Evolutionary conservation across 1,284 basidiomycete genomes (phyloP), one percentile per base, ranked within the genome.

Genomic region (Schizophyllum commune): DNA sequence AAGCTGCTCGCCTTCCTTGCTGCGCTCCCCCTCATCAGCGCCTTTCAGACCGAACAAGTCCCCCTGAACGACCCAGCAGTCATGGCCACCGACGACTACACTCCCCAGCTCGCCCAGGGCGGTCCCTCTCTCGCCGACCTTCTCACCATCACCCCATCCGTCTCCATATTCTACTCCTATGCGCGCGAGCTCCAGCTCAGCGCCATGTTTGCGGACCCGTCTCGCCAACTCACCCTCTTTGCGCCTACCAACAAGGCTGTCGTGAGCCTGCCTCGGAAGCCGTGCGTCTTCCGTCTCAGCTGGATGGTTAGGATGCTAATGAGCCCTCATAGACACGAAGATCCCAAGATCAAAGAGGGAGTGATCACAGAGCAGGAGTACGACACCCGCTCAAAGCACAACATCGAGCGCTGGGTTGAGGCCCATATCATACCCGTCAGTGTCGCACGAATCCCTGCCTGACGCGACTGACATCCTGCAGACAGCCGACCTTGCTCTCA

Each of bases 111-210:
- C 6, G 17, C 52, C 17, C 52, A 22, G 52, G 21, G n/a, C 17
- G 21, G 17, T n/a, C 65, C 65, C 27, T 63, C 63, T 1, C 56
- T 66, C 39, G 65, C 65, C 4, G 90, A 92, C 74, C 73, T 89
- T 52, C 80, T 92, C 65, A 91, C 89, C 20, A 83, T 92, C 68
- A 84, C 91, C 65, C 68, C 81, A 2, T 82, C 82, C 0, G 81
- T 82, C 3, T 90, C 88, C 53, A 91, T 92, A 62, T 92, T 91
- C 77, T 92, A 84, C 71, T 85, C 88, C 1, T 92, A 92, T 70
- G 85, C 88, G 6, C 79, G 90, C 2, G 89, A 91, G 67, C 76
- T 84, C 2, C 76, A 82, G 65, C 66, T 85, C n/a, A 86, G 84
- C 68, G 67, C 71, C 47, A 75, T 77, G 9, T 80, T 91, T 60